phyloP scores from a whole-genome alignment of 176 grass and related monocot genomes.

The Oryza glumipatula region DNA sequence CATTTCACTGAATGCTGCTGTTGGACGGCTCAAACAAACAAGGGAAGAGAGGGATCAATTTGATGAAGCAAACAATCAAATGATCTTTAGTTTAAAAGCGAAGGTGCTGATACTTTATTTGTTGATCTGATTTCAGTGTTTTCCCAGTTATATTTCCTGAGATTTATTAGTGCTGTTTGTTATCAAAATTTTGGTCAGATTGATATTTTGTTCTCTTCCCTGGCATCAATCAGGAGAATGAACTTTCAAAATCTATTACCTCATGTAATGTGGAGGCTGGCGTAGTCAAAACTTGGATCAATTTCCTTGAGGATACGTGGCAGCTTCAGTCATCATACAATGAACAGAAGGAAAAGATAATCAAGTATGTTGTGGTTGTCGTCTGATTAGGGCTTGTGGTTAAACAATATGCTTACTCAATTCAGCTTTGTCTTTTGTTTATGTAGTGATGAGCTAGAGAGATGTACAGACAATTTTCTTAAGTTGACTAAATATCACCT shows the following conservation, averaged over 20 bases:
- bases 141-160: slow-evolving; percentile 26
- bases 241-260: slow-evolving; percentile 86
- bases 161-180: slow-evolving; percentile 27
- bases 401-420: neutral
- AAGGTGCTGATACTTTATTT: slow-evolving; percentile 65
- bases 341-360: slow-evolving; percentile 78
- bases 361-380: slow-evolving; percentile 54
- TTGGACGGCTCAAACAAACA: slow-evolving; percentile 74
- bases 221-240: slow-evolving; percentile 66
- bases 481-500: slow-evolving; percentile 82
- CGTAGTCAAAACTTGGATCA: slow-evolving; percentile 93
- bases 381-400: no score
- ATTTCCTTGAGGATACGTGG: slow-evolving; percentile 99
- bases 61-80: slow-evolving; percentile 93
- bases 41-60: slow-evolving; percentile 99
- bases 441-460: slow-evolving; percentile 82
- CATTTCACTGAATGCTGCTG: slow-evolving; percentile 70
- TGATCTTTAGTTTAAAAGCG: slow-evolving; percentile 75
- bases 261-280: slow-evolving; percentile 86
- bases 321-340: slow-evolving; percentile 75
- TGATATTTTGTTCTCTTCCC: slow-evolving; percentile 31
- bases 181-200: slow-evolving; percentile 19
- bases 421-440: slow-evolving; percentile 47
- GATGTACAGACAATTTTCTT: slow-evolving; percentile 60
- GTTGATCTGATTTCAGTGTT: slow-evolving; percentile 29